A percentile compares a stretch with the other conserved stretches of the same genome.
phyloP scores from a whole-genome alignment of 495 filamentous ascomycete species.

The Penicillium goetzii region DNA sequence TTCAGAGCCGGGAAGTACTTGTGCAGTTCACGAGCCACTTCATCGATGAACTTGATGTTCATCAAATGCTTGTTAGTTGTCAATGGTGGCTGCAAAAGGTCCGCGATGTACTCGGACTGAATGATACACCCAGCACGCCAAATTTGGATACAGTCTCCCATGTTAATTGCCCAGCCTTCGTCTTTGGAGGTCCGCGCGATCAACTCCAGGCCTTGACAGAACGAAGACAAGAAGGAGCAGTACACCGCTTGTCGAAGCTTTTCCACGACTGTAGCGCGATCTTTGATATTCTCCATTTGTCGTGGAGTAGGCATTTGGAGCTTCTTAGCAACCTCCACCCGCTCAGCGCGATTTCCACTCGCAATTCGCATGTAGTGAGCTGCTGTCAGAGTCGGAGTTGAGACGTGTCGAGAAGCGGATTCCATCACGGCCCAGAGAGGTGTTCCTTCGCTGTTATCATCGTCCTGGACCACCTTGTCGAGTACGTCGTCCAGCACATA shows the following conservation, averaged over 20 bases:
- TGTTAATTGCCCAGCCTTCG: conserved; percentile 66
- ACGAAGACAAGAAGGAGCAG: conserved; percentile 63
- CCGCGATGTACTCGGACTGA: conserved; percentile 66
- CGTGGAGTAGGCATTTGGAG: conserved; percentile 47
- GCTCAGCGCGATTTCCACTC: conserved; percentile 62
- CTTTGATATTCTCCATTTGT: conserved; percentile 43
- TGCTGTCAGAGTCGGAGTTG: conserved; percentile 64
- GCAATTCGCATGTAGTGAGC: conserved; percentile 70
- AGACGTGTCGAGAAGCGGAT: conserved; percentile 63
- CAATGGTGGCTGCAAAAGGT: conserved; percentile 57
- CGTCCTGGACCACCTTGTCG: conserved; percentile 79
- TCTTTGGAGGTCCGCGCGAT: conserved; percentile 63
- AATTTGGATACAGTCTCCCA: conserved; percentile 63
- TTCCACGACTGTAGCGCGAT: conserved; percentile 58
- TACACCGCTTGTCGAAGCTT: conserved; percentile 65
- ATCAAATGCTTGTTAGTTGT: conserved; percentile 30
- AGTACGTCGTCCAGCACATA: conserved; percentile 66
- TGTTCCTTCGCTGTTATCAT: conserved; percentile 69
- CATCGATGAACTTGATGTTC: conserved; percentile 52
- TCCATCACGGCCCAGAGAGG: conserved; percentile 67
- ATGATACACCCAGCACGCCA: conserved; percentile 80
- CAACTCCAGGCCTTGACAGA: conserved; percentile 68
- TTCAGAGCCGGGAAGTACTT: conserved; percentile 56
- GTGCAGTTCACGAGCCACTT: conserved; percentile 59
- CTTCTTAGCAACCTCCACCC: conserved; percentile 51